These are phyloP conservation scores for Solanum sejunctum DNA, from an alignment of 257 asterid species.

Conservation along the genomic window DNA sequence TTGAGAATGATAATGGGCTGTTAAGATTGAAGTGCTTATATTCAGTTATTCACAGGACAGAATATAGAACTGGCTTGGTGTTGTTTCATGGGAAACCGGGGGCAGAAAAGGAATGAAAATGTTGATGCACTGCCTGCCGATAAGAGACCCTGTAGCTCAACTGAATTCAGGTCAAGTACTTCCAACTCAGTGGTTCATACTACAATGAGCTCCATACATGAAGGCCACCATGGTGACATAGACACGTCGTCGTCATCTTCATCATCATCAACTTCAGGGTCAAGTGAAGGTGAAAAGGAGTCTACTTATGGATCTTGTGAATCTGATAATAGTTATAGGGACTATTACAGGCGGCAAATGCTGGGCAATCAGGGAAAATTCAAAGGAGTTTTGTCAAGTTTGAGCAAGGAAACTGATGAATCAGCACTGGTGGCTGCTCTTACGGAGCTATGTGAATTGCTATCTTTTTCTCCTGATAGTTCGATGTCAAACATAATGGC, in stretches of 20 bases:
- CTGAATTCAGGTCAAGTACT: constrained; percentile 64
- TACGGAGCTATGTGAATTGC: constrained; percentile 81
- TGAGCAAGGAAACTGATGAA: constrained; percentile 58
- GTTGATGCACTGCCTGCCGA: constrained; percentile 84
- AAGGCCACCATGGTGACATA: constrained; percentile 55
- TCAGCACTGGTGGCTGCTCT: constrained; percentile 74
- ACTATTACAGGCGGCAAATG: constrained; percentile 43
- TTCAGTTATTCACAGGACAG: not conserved
- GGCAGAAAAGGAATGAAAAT: constrained; percentile 72
- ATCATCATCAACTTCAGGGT: constrained; percentile 68
- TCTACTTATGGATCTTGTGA: constrained; percentile 66
- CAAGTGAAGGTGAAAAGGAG: constrained; percentile 75
- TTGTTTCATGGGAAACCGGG: constrained; percentile 60
- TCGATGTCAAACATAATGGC: constrained; percentile 68
- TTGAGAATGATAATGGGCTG: not conserved
- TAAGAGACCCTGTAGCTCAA: constrained; percentile 79
- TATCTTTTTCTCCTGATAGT: constrained; percentile 68
- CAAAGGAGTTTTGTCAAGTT: constrained; percentile 39
- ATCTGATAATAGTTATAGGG: constrained; percentile 53
- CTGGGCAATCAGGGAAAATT: constrained; percentile 49
- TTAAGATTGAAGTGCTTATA: not conserved
- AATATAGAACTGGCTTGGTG: constrained; percentile 7
- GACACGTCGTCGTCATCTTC: constrained; percentile 76
- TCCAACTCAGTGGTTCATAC: constrained; percentile 52
- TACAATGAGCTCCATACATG: constrained; percentile 29